Evolutionary conservation across 371 early-diverging fungal genomes (phyloP), one percentile per base, ranked within the genome.

Genomic region (Mucor racemosus): DNA sequence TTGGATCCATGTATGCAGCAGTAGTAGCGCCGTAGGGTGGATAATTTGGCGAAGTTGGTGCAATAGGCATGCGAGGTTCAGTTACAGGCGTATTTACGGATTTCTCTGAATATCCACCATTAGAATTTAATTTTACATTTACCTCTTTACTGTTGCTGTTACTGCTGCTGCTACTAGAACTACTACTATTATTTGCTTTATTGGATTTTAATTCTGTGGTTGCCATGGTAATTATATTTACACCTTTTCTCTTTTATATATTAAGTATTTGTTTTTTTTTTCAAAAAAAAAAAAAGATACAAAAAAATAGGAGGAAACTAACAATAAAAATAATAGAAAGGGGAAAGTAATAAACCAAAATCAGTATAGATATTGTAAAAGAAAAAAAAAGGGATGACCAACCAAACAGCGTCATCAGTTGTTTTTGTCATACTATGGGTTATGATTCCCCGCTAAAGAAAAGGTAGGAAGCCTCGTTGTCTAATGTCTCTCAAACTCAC

Each of bases 361-460:
- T 44, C 44, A 17, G 44, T 44, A 8, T 42, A 44, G 44, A 44
- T 44, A 17, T 44, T 17, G 17, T 44, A 17, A 44, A 44, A 44
- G 17, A 3, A 44, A 17, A 41, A 41, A 46, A 65, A 36, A 17
- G 60, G 60, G 60, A 60, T 59, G 53, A 65, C 65, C 65, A 65
- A 58, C 65, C 58, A 58, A 48, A 59, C 53, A 59, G 54, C 64
- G 64, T 64, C 59, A 68, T 68, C 69, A 61, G 57, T 44, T 58
- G 53, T 17, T 58, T 65, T 65, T 65, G 65, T 65, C 58, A 44
- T 58, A 65, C 65, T 58, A 44, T n/a, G 17, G 41, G 5, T 50
- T 59, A 10, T 15, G 42, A 44, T 60, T 60, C 60, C 60, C 60
- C 60, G 60, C 60, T 60, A 39, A 46, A 58, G 39, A 58, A 38